Percentiles rank a stretch among this genome's conserved stretches.
Conservation (phyloP, 2,329 filamentous ascomycete species). For the Teratosphaeriaceae sp. region DNA sequence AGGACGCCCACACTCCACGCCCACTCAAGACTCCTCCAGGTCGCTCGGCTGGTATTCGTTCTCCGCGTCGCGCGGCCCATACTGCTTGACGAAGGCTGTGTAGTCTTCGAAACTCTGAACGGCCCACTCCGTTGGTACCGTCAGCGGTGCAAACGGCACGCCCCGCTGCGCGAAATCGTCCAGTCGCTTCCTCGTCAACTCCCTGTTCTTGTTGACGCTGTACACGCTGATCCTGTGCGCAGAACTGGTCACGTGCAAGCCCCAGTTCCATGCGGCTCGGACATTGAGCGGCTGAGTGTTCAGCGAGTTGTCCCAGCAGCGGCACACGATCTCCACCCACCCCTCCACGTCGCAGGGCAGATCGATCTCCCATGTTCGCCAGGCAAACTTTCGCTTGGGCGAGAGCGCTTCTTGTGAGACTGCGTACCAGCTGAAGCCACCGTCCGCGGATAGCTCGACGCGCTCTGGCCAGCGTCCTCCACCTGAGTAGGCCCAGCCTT, state of each 20-base stretch:
- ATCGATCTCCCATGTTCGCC: constrained; percentile 58
- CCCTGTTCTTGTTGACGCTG: constrained; percentile 51
- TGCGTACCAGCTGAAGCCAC: constrained; percentile 43
- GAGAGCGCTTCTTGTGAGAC: constrained; percentile 55
- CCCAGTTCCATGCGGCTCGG: constrained; percentile 52
- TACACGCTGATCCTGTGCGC: constrained; percentile 57
- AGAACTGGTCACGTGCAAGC: constrained; percentile 56
- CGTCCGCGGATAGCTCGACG: constrained; percentile 58
- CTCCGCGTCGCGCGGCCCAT: constrained; percentile 22
- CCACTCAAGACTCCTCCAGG: not conserved
- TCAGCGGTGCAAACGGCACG: constrained; percentile 45
- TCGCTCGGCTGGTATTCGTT: constrained; percentile 1
- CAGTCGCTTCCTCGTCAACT: constrained; percentile 44
- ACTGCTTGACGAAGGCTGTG: constrained; percentile 24
- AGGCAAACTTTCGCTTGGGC: constrained; percentile 56
- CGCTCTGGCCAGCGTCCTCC: constrained; percentile 46
- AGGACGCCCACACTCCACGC: too few species aligned
- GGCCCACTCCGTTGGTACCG: constrained; percentile 28
- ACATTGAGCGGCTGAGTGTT: constrained; percentile 42
- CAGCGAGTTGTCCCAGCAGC: constrained; percentile 41
- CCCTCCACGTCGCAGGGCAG: constrained; percentile 47
- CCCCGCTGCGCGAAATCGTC: constrained; percentile 46
- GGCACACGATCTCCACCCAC: constrained; percentile 40
- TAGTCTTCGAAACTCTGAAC: constrained; percentile 27
- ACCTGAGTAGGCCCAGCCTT: constrained; percentile 41